Evolutionary conservation across 345 rosid species (phyloP).

Genomic region (Microthlaspi erraticum): DNA sequence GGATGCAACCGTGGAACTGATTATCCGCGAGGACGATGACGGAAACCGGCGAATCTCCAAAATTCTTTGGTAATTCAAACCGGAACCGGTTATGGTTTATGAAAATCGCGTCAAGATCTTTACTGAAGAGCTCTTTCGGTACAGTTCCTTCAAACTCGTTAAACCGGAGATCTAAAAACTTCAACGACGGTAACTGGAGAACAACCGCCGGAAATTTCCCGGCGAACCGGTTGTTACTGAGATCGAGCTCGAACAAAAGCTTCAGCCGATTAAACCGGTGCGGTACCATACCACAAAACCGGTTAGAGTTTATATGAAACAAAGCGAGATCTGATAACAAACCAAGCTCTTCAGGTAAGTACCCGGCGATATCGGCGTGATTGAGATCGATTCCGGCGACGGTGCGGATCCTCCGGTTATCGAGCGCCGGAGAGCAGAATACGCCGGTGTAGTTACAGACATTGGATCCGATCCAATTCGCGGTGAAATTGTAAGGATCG

Average conservation of each 20-base stretch:
- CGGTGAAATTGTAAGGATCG: constrained; percentile 66
- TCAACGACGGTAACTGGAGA: constrained; percentile 57
- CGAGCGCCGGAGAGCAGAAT: constrained; percentile 63
- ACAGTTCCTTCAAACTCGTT: constrained; percentile 80
- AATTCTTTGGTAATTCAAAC: constrained; percentile 65
- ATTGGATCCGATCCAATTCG: constrained; percentile 63
- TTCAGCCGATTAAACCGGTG: constrained; percentile 56
- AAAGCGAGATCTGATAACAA: constrained; percentile 72
- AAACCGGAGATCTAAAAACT: constrained; percentile 73
- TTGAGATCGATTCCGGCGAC: constrained; percentile 86
- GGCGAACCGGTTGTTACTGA: constrained; percentile 77
- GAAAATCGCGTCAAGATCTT: constrained; percentile 70
- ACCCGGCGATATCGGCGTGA: constrained; percentile 81
- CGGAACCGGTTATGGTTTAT: constrained; percentile 71
- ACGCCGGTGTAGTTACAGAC: constrained; percentile 66
- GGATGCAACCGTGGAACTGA: constrained; percentile 73
- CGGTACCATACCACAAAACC: constrained; percentile 76
- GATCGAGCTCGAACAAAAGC: constrained; percentile 73
- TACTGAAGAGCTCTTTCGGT: constrained; percentile 67
- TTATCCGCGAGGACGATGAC: constrained; percentile 79
- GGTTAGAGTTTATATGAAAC: constrained; percentile 78
- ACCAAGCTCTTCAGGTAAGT: constrained; percentile 83
- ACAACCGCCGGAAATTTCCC: constrained; percentile 72
- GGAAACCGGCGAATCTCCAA: constrained; percentile 79
- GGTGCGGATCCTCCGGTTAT: constrained; percentile 55